Conservation (phyloP, 768 basidiomycete genomes). For the Kockovaella imperatae region DNA sequence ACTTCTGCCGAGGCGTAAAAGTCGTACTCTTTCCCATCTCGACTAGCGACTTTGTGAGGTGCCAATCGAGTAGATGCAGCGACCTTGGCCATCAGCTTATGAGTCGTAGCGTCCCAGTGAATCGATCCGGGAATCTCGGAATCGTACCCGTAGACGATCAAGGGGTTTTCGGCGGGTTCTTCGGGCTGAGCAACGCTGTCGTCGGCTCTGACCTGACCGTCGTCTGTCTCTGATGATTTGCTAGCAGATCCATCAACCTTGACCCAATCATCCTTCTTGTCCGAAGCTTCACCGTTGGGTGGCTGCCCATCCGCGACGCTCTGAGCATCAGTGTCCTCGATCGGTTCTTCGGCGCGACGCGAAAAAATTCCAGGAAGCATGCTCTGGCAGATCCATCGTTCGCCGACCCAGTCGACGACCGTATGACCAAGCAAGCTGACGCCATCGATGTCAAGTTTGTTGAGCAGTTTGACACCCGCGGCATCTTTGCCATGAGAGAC, state of each 20-base stretch:
- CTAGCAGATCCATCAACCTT: constrained; percentile 28
- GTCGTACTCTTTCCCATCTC: constrained; percentile 38
- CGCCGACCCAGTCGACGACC: constrained; percentile 48
- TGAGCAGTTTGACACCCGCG: constrained; percentile 46
- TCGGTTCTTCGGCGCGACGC: constrained; percentile 29
- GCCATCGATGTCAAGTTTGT: constrained; percentile 47
- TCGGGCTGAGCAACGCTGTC: constrained; percentile 10
- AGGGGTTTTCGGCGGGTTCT: constrained; percentile 37
- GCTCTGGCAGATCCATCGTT: constrained; percentile 49
- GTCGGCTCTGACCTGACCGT: constrained; percentile 3
- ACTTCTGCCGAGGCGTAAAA: constrained; percentile 47
- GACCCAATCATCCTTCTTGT: constrained; percentile 43
- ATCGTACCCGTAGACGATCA: constrained; percentile 49
- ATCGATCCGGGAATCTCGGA: constrained; percentile 44
- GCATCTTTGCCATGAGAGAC: constrained; percentile 48
- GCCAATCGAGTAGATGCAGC: constrained; percentile 45
- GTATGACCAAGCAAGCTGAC: constrained; percentile 46
- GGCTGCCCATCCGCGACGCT: constrained; percentile 11
- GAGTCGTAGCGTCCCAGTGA: constrained; percentile 43
- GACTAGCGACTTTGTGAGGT: constrained; percentile 44
- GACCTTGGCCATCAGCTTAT: constrained; percentile 45
- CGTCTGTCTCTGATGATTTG: constrained; percentile 11
- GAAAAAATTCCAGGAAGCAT: constrained; percentile 49
- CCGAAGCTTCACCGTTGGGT: constrained; percentile 3
- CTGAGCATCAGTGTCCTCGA: constrained; percentile 12